These are phyloP conservation scores for Xylaria multiplex DNA, from an alignment of 2,329 filamentous ascomycete genomes.

Conservation along the genomic window DNA sequence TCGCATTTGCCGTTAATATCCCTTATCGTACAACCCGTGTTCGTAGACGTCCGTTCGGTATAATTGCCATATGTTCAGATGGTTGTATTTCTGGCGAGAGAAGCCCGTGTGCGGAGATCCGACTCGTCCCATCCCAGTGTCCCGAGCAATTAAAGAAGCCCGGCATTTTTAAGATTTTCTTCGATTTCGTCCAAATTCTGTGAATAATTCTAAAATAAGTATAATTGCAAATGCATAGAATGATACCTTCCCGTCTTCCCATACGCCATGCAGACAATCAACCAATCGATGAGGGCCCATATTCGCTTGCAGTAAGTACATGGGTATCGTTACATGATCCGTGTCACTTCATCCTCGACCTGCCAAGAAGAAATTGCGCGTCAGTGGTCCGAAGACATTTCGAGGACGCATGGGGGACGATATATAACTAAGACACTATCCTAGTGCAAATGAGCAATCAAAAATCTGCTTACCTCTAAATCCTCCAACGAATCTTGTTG, in stretches of 20 bases:
- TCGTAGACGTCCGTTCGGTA: constrained; percentile 1
- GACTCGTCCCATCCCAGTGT: constrained; percentile 11
- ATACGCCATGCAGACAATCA: constrained; percentile 35
- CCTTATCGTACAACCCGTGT: constrained; percentile 2
- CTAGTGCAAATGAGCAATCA: constrained; percentile 27
- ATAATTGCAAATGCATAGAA: constrained; percentile 43
- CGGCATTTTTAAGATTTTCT: constrained; percentile 52
- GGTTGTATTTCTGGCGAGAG: background rate
- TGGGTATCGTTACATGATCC: constrained; percentile 75
- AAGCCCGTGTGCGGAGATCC: constrained; percentile 1
- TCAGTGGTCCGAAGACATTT: constrained; percentile 56
- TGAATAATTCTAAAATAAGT: constrained; percentile 45
- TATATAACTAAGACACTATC: constrained; percentile 18
- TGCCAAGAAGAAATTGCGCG: constrained; percentile 62
- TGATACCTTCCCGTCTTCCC: constrained; percentile 37
- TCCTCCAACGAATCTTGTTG: constrained; percentile 98
- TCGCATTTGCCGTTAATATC: constrained; percentile 5
- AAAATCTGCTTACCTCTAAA: constrained; percentile 83
- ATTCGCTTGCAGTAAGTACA: constrained; percentile 44
- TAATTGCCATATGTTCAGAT: constrained; percentile 10
- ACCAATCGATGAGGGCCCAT: constrained; percentile 32
- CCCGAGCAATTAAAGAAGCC: constrained; percentile 51
- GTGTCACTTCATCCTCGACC: constrained; percentile 90
- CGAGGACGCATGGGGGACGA: constrained; percentile 27
- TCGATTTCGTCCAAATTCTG: constrained; percentile 51